These are phyloP conservation scores for Omphalotus guepiniiformis DNA, from an alignment of 768 basidiomycete species.

Conservation along the genomic window DNA sequence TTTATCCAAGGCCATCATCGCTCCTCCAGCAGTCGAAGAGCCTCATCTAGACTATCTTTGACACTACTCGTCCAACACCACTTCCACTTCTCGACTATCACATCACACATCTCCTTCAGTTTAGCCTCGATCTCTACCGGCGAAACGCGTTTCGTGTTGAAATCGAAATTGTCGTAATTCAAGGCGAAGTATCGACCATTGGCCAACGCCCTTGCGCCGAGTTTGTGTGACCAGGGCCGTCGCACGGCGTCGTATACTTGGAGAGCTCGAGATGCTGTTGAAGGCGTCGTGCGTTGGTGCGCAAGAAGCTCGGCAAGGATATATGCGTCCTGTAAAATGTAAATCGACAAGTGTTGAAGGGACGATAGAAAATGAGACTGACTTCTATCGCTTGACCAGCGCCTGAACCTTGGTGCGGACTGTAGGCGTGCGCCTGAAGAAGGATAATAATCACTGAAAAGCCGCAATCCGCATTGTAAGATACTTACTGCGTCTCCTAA, in stretches of 20 bases:
- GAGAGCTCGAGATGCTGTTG: background rate
- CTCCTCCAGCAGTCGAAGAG: conserved; percentile 1
- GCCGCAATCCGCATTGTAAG: background rate
- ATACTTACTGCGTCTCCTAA: conserved; percentile 31
- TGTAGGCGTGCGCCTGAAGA: conserved; percentile 34
- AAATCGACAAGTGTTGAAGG: background rate
- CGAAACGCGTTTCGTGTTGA: background rate
- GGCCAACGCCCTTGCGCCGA: background rate
- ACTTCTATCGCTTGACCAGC: conserved; percentile 40
- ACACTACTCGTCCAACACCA: conserved; percentile 8
- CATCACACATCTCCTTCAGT: conserved; percentile 1
- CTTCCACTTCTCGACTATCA: conserved; percentile 4
- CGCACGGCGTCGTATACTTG: conserved; percentile 3
- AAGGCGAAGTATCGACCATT: conserved; percentile 4
- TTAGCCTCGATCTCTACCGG: background rate
- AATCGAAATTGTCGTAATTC: conserved; percentile 5
- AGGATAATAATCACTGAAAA: background rate
- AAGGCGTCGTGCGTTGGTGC: background rate
- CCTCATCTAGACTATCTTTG: background rate
- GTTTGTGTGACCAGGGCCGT: conserved; percentile 6
- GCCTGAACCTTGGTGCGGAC: conserved; percentile 34
- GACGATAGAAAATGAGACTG: background rate
- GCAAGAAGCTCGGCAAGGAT: conserved; percentile 5
- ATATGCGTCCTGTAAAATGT: conserved; percentile 6
- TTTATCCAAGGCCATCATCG: too few relatives aligned